Evolutionary conservation across 73 alveolate species (phyloP), one percentile per base, ranked within the genome.

Genomic region (Breviolum minutum): DNA sequence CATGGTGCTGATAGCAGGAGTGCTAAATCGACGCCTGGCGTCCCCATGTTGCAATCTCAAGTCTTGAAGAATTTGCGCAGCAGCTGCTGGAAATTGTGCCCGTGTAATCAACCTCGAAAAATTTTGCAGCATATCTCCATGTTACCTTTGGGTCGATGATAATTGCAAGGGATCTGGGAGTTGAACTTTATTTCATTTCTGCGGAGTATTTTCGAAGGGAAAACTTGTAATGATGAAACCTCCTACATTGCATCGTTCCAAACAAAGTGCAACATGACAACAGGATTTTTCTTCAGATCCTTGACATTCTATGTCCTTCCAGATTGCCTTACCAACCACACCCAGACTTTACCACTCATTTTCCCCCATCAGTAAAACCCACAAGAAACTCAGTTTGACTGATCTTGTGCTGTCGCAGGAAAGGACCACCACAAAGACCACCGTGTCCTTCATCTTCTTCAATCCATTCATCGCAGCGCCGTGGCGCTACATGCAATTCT

Each of bases 171-270:
- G 54, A 40, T 40, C 54, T 40, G 54, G 54, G 54, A 40, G 0
- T 40, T 3, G 3, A 40, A 40, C 54, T 40, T 40, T 0, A 40
- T 40, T 40, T 40, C 54, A 40, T 40, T 40, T 40, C n/a, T n/a
- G n/a, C n/a, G n/a, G n/a, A n/a, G n/a, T n/a, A n/a, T n/a, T n/a
- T n/a, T n/a, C n/a, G n/a, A n/a, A n/a, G n/a, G n/a, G n/a, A n/a
- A n/a, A n/a, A n/a, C n/a, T n/a, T n/a, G n/a, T n/a, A n/a, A n/a
- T n/a, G n/a, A n/a, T n/a, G n/a, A n/a, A n/a, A n/a, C n/a, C n/a
- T n/a, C n/a, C n/a, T n/a, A 88, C 14, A 88, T 29, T 17, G 95
- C 69, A 85, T 88, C 95, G 71, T 88, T 85, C 95, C 95, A 88
- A 24, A 68, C 95, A 73, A 88, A 40, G 84, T 68, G 66, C 40